A percentile compares a stretch with the other conserved stretches of the same genome.
Conservation (phyloP, 805 yeast species). For the Scheffersomyces coipomensis region DNA sequence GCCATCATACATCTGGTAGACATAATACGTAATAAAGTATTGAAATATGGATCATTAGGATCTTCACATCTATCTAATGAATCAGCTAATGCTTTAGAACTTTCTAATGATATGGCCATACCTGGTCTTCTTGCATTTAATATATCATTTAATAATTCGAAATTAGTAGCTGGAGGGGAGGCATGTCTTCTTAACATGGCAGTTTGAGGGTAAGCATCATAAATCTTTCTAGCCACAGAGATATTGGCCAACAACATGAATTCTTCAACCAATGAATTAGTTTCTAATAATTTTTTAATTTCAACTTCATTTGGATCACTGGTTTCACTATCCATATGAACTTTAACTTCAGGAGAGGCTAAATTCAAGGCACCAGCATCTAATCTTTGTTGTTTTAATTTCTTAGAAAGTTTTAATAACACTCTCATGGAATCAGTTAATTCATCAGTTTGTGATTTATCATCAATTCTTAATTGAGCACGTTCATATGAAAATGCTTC, state of each 20-base stretch:
- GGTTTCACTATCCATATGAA: slow-evolving; percentile 94
- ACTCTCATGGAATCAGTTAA: slow-evolving; percentile 88
- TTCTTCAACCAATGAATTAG: slow-evolving; percentile 96
- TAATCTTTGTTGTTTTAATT: slow-evolving; percentile 78
- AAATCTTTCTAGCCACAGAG: slow-evolving; percentile 90
- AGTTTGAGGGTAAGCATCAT: slow-evolving; percentile 92
- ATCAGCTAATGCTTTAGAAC: slow-evolving; percentile 89
- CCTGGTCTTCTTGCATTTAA: slow-evolving; percentile 71
- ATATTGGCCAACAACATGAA: slow-evolving; percentile 97
- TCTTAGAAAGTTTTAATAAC: slow-evolving; percentile 74
- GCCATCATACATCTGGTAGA: slow-evolving; percentile 99
- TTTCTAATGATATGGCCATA: slow-evolving; percentile 72
- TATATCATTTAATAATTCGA: slow-evolving; percentile 87
- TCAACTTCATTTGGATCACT: slow-evolving; percentile 96
- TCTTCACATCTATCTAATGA: slow-evolving; percentile 88
- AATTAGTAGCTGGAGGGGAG: slow-evolving; percentile 93
- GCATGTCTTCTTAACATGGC: slow-evolving; percentile 98
- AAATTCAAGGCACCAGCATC: slow-evolving; percentile 95
- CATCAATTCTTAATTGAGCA: slow-evolving; percentile 92
- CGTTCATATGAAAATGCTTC: slow-evolving; percentile 93
- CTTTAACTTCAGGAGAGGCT: slow-evolving; percentile 98
- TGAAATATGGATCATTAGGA: slow-evolving; percentile 82
- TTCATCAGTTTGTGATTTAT: slow-evolving; percentile 69
- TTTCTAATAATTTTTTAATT: slow-evolving; percentile 80
- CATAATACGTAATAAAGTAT: slow-evolving; percentile 91